Conservation (phyloP, 352 stramenopile species). For the Peronospora destructor region DNA sequence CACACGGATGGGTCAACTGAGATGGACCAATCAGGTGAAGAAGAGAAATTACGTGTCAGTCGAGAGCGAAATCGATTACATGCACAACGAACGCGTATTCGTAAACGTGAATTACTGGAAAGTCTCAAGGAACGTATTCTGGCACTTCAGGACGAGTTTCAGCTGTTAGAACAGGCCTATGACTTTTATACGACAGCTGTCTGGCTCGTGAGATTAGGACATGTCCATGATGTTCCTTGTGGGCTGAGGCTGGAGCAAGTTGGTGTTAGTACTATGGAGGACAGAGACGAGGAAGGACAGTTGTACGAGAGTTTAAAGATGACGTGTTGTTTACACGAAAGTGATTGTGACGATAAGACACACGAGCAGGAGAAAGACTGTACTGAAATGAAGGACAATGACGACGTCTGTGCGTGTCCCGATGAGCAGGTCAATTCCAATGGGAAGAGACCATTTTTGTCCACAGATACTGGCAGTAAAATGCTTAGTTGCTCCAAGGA, state of each 20-base stretch:
- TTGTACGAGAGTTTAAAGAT: constrained; percentile 14
- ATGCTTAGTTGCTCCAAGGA: constrained; percentile 51
- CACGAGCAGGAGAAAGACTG: constrained; percentile 38
- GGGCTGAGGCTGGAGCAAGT: constrained; percentile 50
- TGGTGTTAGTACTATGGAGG: constrained; percentile 33
- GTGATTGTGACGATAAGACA: constrained; percentile 31
- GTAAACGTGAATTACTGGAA: constrained; percentile 70
- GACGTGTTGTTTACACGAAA: constrained; percentile 20
- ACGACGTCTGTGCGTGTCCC: constrained; percentile 20
- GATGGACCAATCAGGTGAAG: constrained; percentile 24
- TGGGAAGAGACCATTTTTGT: constrained; percentile 33
- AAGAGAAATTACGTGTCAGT: constrained; percentile 67
- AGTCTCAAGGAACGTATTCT: constrained; percentile 67
- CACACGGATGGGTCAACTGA: constrained; percentile 14
- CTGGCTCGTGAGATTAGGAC: constrained; percentile 49
- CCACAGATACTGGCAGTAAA: constrained; percentile 13
- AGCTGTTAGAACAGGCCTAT: constrained; percentile 62
- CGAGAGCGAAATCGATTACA: constrained; percentile 72
- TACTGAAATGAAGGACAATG: constrained; percentile 28
- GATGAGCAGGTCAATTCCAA: constrained; percentile 30
- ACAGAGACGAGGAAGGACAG: constrained; percentile 30
- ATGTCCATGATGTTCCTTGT: constrained; percentile 32
- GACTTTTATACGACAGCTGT: constrained; percentile 69
- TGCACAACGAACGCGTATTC: constrained; percentile 64
- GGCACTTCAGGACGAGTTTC: constrained; percentile 50